Evolutionary conservation across 2,329 filamentous ascomycete genomes (phyloP).

Genomic region (Thermomyces lanuginosus): DNA sequence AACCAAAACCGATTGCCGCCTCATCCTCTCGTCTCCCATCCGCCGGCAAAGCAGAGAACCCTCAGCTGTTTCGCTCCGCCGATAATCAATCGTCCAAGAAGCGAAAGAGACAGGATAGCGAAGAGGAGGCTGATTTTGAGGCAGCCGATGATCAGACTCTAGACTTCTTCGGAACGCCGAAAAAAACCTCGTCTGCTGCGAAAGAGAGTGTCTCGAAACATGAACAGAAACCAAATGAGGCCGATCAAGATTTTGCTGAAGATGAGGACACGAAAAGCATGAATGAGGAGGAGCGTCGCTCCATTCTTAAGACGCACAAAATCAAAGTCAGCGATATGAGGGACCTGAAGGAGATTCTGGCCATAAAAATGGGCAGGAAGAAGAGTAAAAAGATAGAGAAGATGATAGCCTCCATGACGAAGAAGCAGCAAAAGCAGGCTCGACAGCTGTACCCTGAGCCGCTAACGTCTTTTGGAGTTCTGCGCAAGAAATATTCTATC

Average conservation of each 20-base stretch:
- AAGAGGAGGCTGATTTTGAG: constrained; percentile 10
- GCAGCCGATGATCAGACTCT: constrained; percentile 14
- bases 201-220: neutral
- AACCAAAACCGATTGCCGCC: constrained; percentile 14
- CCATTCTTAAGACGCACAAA: constrained; percentile 61
- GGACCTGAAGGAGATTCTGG: constrained; percentile 25
- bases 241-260: constrained; percentile 10
- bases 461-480: constrained; percentile 56
- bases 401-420: constrained; percentile 32
- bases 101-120: constrained; percentile 19
- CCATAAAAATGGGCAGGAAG: constrained; percentile 15
- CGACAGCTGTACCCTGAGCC: constrained; percentile 60
- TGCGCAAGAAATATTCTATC: constrained; percentile 56
- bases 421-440: constrained; percentile 35
- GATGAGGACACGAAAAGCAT: constrained; percentile 22
- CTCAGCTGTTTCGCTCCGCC: constrained; percentile 21
- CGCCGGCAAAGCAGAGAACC: constrained; percentile 23
- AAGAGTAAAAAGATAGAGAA: constrained; percentile 40
- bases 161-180: constrained; percentile 21
- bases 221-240: constrained; percentile 11
- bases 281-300: constrained; percentile 55
- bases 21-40: constrained; percentile 21
- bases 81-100: constrained; percentile 17
- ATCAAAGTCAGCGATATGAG: constrained; percentile 70
- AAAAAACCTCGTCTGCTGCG: constrained; percentile 6